A percentile compares a stretch with the other conserved stretches of the same genome.
Evolutionary conservation across 208 protist genomes (phyloP).

Genomic region (Leptomonas pyrrhocoris): DNA sequence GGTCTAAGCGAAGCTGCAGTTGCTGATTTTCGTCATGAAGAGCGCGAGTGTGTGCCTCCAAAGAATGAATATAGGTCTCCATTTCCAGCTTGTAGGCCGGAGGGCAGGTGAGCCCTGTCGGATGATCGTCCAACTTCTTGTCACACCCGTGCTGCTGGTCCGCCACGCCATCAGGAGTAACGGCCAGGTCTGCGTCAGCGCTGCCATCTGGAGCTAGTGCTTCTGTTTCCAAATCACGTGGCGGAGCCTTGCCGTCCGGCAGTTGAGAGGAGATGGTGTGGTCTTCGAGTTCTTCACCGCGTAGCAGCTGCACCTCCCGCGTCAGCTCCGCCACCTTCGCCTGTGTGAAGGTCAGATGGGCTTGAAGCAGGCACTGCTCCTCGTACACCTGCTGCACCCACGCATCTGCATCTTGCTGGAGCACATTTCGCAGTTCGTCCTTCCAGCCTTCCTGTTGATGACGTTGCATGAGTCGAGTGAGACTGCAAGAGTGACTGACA

Average conservation of each 20-base stretch:
- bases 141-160: neutral
- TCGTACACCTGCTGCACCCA: constrained; percentile 27
- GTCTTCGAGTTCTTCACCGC: neutral
- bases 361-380: constrained; percentile 27
- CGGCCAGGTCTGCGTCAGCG: neutral
- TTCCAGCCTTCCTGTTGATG: constrained; percentile 17
- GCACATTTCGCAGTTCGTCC: constrained; percentile 8
- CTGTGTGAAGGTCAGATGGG: constrained; percentile 16
- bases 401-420: constrained; percentile 24
- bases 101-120: neutral
- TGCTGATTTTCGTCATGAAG: constrained; percentile 21
- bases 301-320: constrained; percentile 11
- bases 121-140: neutral
- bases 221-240: neutral
- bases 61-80: constrained; percentile 14
- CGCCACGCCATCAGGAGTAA: neutral
- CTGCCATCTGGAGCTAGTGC: neutral
- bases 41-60: constrained; percentile 13
- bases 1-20: constrained; percentile 30
- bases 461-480: constrained; percentile 15
- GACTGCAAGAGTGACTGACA: constrained; percentile 7
- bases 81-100: constrained; percentile 13
- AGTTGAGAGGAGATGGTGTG: too few species aligned
- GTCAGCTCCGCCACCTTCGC: constrained; percentile 13
- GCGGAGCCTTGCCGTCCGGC: neutral